Evolutionary conservation across 2,329 filamentous ascomycete species (phyloP), one percentile per base, ranked within the genome.

Genomic region (Lithohypha guttulata): DNA sequence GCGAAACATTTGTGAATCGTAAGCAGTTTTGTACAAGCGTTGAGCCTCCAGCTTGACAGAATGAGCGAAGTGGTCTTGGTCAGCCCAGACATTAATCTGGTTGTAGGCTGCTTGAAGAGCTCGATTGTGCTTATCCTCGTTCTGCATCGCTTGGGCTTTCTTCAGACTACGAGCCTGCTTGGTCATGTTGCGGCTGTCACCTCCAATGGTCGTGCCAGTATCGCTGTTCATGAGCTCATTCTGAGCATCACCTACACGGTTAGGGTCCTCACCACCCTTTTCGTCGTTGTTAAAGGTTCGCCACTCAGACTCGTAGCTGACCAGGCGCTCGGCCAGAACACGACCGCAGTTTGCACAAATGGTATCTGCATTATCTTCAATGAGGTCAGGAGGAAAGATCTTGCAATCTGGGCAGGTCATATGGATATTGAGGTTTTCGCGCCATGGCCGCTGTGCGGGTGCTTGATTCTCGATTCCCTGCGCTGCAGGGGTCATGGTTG

Each of bases 251-350:
- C 91, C 91, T 49, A 98, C 89, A 85, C 91, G 91, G 43, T 86
- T 95, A 3, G 93, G 91, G 51, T 98, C 91, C 53, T 96, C 93
- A 32, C 48, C 49, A 55, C 84, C 85, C 60, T 94, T 85, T 59
- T 98, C 93, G 56, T 98, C 91, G 59, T 96, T 96, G 57, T 87
- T 86, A 65, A 98, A 98, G 1, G 91, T 98, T 58, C 91, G 84
- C 91, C 91, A 98, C 66, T 98, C 91, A 33, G 86, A 94, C 46
- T 93, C 82, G 45, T 84, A 93, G 58, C 98, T 93, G 56, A 98
- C 87, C 58, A 91, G 86, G 50, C 85, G 81, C 55, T 89, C 83
- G 44, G 83, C 82, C 20, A 98, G 74, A 4, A 98, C 91, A 22
- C 95, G 71, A 25, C 91, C 91, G 55, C 91, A 98, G 45, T 81